These are phyloP conservation scores for Capronia epimyces DNA, from an alignment of 2,329 filamentous ascomycete species.

Conservation along the genomic window DNA sequence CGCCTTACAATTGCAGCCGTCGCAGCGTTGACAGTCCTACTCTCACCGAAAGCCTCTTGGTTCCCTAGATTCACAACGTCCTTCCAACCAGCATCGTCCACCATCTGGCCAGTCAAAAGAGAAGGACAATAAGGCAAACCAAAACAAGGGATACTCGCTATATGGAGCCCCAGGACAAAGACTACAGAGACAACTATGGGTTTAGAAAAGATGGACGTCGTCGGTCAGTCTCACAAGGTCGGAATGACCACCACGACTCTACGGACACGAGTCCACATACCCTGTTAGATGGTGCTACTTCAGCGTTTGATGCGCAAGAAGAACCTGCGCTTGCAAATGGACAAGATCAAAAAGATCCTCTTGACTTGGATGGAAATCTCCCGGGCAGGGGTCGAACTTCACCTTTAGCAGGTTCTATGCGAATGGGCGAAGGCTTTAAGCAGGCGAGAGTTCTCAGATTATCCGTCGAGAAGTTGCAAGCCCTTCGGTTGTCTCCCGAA, in stretches of 20 bases:
- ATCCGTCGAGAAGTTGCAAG: conserved; percentile 51
- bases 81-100: not conserved
- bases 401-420: not conserved
- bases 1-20: conserved; percentile 5
- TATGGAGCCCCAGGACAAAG: not conserved
- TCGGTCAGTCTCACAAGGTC: not conserved
- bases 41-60: conserved; percentile 5
- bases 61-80: conserved; percentile 4
- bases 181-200: not conserved
- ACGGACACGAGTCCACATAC: not conserved
- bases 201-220: not conserved
- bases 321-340: not conserved
- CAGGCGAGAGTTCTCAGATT: conserved; percentile 46
- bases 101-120: not conserved
- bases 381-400: not conserved
- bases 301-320: not conserved
- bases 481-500: conserved; percentile 50
- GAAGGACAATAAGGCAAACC: not conserved
- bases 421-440: not conserved
- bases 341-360: not conserved
- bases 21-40: conserved; percentile 8
- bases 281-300: not conserved
- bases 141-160: conserved; percentile 12
- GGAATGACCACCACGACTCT: not conserved
- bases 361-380: not conserved